Base-by-base conservation (phyloP, 1,284 basidiomycete genomes). In the Ustilago lituana region DNA sequence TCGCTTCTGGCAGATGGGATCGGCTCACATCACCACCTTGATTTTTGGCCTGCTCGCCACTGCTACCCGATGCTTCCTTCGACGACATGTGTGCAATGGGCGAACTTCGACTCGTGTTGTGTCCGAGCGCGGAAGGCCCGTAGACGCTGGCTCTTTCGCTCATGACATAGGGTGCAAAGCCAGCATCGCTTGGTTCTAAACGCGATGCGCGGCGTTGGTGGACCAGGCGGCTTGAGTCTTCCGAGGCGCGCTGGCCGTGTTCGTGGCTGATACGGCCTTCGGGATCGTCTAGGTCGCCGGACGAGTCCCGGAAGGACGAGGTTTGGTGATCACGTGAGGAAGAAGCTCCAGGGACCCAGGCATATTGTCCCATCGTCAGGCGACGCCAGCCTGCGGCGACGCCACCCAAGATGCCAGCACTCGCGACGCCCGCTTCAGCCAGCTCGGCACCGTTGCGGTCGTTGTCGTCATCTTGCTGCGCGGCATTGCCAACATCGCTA, bases 71-170 rank as follows among this genome's bases (percentile, higher is more conserved):
- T 14, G 32, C 60, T 22, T 73, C 65, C n/a, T 61, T 62, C 3
- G 49, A 56, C 15, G 59, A 64, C 10, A 31, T 15, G 22, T 63
- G 55, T 1, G 59, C 44, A 3, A 37, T 47, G 9, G 58, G 66
- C 27, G 57, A 46, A 37, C 56, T 58, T 23, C 59, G 45, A 33
- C 46, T 50, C 15, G 61, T 57, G 17, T 47, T 43, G 31, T 74
- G 72, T 11, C 57, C 65, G n/a, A 55, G 40, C 3, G 50, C 61
- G 1, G 60, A 64, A 1, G 66, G 60, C 3, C 44, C 56, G 32
- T 69, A 57, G 6, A 76, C 64, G 29, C 68, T 74, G 2, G 74
- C 74, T 17, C 43, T 40, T 40, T 74, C 56, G 44, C 72, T 76
- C 35, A 59, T 48, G n/a, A 74, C 60, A 8, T 58, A 56, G 1